Evolutionary conservation across 139 green algal species (phyloP), one percentile per base, ranked within the genome.

Genomic region (Chlamydomonas urium): DNA sequence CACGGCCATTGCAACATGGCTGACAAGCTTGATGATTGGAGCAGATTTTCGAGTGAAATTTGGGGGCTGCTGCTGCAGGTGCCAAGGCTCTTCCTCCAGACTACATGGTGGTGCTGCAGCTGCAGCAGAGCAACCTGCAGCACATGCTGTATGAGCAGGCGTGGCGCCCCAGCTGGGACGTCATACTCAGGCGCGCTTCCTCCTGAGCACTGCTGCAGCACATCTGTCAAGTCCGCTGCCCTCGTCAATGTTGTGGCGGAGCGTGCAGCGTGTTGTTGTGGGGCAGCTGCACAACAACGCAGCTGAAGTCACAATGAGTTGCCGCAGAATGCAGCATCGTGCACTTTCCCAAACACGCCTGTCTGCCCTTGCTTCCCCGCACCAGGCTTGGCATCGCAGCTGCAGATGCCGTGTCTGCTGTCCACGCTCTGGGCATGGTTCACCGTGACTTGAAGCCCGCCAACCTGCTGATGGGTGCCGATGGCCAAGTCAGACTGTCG

Each of bases 61-160:
- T 53, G 14, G 45, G 14, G 45, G 14, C 14, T 53, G 14, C 45
- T 53, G 17, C 17, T 14, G n/a, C 31, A 68, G 60, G 60, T 68
- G 31, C 33, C 31, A 68, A 61, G 91, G 79, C 21, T 88, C 86
- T 0, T 62, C 91, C 91, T 0, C 91, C 91, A n/a, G 79, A 88
- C 72, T 92, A 89, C 77, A 58, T 83, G 26, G 24, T 93, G 37
- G 82, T 94, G 33, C 71, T 95, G 72, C 73, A 78, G 14, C 77
- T 92, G 60, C 79, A 85, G 32, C 4, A 3, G 3, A 53, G 59
- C 38, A 91, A 80, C 57, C 74, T 90, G 2, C 72, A 79, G 5
- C 32, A 63, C 1, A 60, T 66, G 36, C 62, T 97, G 45, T 82
- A 96, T 68, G 36, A 83, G 36, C 53, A 60, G 0, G 84, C 83